Evolutionary conservation across 345 rosid species (phyloP).

Genomic region (Eucalyptus erythrocorys): DNA sequence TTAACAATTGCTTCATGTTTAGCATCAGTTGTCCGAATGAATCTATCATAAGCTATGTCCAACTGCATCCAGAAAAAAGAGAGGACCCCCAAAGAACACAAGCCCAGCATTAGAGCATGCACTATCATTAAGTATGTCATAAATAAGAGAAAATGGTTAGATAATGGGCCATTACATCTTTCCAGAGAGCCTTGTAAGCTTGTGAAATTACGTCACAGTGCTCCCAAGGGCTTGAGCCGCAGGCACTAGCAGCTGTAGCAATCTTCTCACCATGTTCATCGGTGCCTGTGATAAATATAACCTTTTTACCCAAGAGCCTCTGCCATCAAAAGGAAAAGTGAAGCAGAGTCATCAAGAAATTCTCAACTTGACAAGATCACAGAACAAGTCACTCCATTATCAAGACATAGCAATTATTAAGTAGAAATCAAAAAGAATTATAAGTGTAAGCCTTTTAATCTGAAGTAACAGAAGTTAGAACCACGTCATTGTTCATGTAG

Average conservation of each 20-base stretch:
- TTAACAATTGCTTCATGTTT: slow-evolving; percentile 82
- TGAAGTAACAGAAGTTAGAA: background rate
- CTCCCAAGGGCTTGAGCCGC: slow-evolving; percentile 58
- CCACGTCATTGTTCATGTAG: background rate
- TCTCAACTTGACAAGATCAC: background rate
- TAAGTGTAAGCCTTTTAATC: background rate
- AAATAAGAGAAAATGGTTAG: background rate
- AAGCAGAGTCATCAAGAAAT: background rate
- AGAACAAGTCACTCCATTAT: background rate
- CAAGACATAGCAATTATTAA: background rate
- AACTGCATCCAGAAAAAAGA: slow-evolving; percentile 30
- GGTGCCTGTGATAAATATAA: slow-evolving; percentile 78
- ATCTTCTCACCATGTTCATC: slow-evolving; percentile 98
- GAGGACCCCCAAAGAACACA: background rate
- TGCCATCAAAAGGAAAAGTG: slow-evolving; percentile 21
- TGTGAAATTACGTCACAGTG: slow-evolving; percentile 85
- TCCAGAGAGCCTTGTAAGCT: slow-evolving; percentile 69
- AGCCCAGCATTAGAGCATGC: background rate
- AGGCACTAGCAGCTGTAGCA: slow-evolving; percentile 62
- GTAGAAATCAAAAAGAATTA: background rate
- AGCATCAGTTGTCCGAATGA: slow-evolving; percentile 89
- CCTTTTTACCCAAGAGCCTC: slow-evolving; percentile 83
- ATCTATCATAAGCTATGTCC: slow-evolving; percentile 67
- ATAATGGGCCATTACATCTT: slow-evolving; percentile 24
- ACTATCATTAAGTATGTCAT: background rate